Evolutionary conservation across 176 grass and related monocot genomes (phyloP).

Genomic region (Bonia amplexicaulis): DNA sequence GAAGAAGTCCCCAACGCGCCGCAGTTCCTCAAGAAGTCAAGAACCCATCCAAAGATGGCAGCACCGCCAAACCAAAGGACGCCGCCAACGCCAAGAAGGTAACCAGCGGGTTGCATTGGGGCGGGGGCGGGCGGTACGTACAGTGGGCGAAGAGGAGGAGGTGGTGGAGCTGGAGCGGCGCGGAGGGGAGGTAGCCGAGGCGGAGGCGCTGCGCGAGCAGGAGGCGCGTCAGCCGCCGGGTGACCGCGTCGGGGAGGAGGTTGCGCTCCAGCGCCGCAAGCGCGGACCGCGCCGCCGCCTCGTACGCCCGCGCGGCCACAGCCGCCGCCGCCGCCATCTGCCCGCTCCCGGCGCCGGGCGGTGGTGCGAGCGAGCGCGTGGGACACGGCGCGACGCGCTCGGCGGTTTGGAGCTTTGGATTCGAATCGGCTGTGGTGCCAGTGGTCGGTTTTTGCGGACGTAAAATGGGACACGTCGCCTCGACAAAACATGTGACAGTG

Average conservation of each 20-base stretch:
- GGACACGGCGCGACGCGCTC: too few relatives aligned
- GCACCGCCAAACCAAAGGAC: not conserved
- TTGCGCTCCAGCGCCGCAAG: slow-evolving; percentile 78
- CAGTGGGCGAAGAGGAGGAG: slow-evolving; percentile 74
- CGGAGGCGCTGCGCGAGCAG: slow-evolving; percentile 87
- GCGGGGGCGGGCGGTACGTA: not conserved
- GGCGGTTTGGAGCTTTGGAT: too few relatives aligned
- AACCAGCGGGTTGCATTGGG: not conserved
- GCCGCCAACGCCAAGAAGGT: not conserved
- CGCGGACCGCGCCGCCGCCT: slow-evolving; percentile 45
- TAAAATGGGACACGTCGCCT: too few relatives aligned
- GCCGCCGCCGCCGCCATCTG: slow-evolving; percentile 17
- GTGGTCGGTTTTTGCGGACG: too few relatives aligned
- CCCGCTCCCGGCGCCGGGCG: not conserved
- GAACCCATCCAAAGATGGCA: not conserved
- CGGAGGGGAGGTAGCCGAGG: slow-evolving; percentile 62
- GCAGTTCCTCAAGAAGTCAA: not conserved
- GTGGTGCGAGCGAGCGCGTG: not conserved
- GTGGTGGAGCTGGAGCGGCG: slow-evolving; percentile 61
- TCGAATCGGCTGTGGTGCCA: too few relatives aligned
- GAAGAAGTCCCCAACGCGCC: too few relatives aligned
- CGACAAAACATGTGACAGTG: too few relatives aligned
- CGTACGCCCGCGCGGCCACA: slow-evolving; percentile 37
- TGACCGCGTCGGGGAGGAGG: slow-evolving; percentile 68
- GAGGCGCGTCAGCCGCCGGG: slow-evolving; percentile 63